Conservation (phyloP, 176 grass and related monocot species). For the Avena insularis region DNA sequence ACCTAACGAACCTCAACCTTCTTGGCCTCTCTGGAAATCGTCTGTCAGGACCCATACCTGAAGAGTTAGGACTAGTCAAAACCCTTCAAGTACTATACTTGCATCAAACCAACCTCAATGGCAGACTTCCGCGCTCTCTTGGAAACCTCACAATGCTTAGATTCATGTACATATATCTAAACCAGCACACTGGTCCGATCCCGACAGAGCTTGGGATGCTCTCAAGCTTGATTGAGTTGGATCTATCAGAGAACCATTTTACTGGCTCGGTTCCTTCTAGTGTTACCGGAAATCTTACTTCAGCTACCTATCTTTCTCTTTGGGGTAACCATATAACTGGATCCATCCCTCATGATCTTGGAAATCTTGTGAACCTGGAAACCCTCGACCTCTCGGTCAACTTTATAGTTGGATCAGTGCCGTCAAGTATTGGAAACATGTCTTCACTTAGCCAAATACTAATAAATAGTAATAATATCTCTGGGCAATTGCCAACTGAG, state of each 20-base stretch:
- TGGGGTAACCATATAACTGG: background rate
- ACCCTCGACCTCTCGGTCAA: background rate
- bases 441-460: background rate
- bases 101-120: background rate
- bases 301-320: background rate
- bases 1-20: background rate
- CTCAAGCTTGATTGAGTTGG: background rate
- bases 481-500: background rate
- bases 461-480: background rate
- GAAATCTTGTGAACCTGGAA: background rate
- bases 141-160: conserved; percentile 6
- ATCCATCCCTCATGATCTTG: background rate
- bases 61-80: background rate
- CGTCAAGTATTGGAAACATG: background rate
- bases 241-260: background rate
- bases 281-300: background rate
- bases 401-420: background rate
- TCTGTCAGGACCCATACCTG: conserved; percentile 28
- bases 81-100: background rate
- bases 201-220: background rate
- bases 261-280: background rate
- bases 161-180: background rate
- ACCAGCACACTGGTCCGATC: background rate
- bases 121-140: background rate
- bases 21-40: background rate